phyloP scores from a whole-genome alignment of 139 green algal species.

The Picochlorum sp. region DNA sequence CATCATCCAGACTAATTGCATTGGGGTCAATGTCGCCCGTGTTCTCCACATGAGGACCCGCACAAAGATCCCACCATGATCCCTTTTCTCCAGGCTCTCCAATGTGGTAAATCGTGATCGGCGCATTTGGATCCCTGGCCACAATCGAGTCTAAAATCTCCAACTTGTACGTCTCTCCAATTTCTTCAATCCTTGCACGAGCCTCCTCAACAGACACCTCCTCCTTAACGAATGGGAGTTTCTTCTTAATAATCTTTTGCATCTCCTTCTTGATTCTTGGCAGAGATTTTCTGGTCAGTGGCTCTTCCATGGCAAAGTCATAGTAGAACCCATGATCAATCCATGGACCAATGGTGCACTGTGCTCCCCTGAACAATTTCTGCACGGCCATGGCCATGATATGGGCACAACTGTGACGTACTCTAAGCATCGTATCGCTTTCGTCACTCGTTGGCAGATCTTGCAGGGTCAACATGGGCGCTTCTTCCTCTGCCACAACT shows the following conservation, averaged over 20 bases:
- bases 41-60: conserved; percentile 80
- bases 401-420: conserved; percentile 87
- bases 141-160: conserved; percentile 88
- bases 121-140: conserved; percentile 45
- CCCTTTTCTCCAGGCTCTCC: conserved; percentile 49
- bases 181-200: conserved; percentile 59
- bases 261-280: conserved; percentile 95
- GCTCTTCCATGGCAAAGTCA: conserved; percentile 82
- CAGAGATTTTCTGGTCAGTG: conserved; percentile 81
- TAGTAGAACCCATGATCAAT: conserved; percentile 99
- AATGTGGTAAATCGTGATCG: conserved; percentile 98
- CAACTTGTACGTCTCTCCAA: conserved; percentile 91
- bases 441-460: conserved; percentile 64
- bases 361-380: conserved; percentile 72
- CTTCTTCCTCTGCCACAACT: neutral
- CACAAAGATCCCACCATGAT: conserved; percentile 92
- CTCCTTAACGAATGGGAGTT: conserved; percentile 76
- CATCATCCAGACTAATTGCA: conserved; percentile 82
- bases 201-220: conserved; percentile 78
- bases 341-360: conserved; percentile 92
- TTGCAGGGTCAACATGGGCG: conserved; percentile 4
- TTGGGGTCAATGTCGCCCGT: conserved; percentile 74
- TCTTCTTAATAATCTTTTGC: conserved; percentile 61
- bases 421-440: conserved; percentile 65
- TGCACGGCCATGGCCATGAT: conserved; percentile 98